A percentile compares a stretch with the other conserved stretches of the same genome.
Evolutionary conservation across 208 protist species (phyloP).

Genomic region (Leishmania arabica): DNA sequence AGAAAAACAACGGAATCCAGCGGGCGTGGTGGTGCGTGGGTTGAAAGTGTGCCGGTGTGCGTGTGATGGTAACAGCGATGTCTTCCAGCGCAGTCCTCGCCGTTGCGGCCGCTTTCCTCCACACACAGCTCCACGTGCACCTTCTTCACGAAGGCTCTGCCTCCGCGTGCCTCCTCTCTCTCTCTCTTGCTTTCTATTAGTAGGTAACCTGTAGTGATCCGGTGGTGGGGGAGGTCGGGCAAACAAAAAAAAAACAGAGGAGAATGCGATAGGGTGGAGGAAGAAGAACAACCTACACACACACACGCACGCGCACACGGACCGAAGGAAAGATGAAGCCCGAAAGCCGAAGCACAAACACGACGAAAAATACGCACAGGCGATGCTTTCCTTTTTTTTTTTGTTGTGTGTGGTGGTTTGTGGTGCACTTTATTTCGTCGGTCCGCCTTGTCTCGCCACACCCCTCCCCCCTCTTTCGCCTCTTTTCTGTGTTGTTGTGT

Average conservation of each 20-base stretch:
- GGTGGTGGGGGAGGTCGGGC: background rate
- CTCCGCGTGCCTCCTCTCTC: background rate
- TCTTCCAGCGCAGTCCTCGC: background rate
- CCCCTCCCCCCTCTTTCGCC: background rate
- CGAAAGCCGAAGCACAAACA: too few relatives aligned
- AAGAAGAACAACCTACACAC: background rate
- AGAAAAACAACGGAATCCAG: background rate
- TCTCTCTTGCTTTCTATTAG: background rate
- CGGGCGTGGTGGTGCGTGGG: too few relatives aligned
- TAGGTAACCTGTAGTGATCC: slow-evolving; percentile 2
- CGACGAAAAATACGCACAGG: too few relatives aligned
- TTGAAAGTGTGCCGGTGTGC: background rate
- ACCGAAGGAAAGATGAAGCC: too few relatives aligned
- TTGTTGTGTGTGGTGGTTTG: background rate
- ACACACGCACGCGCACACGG: background rate
- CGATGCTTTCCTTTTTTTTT: background rate
- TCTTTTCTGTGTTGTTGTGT: slow-evolving; percentile 10
- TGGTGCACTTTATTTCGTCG: background rate
- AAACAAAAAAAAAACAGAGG: background rate
- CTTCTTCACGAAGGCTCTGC: background rate
- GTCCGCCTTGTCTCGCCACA: background rate
- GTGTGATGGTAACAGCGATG: background rate
- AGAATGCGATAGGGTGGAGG: background rate
- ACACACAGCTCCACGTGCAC: background rate
- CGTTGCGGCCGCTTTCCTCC: background rate